These are phyloP conservation scores for Phaseolus coccineus DNA, from an alignment of 331 rosid species.

Conservation along the genomic window DNA sequence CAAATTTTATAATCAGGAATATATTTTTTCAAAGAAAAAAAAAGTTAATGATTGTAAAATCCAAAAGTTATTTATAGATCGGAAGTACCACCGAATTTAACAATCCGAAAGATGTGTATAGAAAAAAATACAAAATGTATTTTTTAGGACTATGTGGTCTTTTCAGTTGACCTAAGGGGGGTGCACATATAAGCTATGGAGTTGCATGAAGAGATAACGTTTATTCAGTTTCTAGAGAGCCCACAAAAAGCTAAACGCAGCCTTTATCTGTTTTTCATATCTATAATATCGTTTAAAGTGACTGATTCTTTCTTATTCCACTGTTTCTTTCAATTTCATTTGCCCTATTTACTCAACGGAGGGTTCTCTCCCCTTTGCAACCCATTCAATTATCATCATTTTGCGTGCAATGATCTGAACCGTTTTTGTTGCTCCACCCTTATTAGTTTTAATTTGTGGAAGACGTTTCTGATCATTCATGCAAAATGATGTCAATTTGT, in stretches of 20 bases:
- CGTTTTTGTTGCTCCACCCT: background rate
- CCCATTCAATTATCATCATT: slow-evolving; percentile 42
- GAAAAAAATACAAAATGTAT: too few relatives aligned
- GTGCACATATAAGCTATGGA: too few relatives aligned
- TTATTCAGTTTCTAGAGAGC: background rate
- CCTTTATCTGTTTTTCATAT: too few relatives aligned
- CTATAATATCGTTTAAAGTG: background rate
- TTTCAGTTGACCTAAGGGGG: too few relatives aligned
- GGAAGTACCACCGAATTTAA: too few relatives aligned
- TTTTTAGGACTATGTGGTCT: too few relatives aligned
- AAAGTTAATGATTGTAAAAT: too few relatives aligned
- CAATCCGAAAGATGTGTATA: too few relatives aligned
- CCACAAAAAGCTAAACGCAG: background rate
- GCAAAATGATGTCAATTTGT: slow-evolving; percentile 48
- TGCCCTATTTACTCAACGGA: background rate
- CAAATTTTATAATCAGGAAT: too few relatives aligned
- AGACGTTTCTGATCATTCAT: slow-evolving; percentile 40
- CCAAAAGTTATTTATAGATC: too few relatives aligned
- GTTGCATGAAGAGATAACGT: too few relatives aligned
- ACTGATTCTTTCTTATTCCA: background rate
- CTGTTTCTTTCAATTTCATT: background rate
- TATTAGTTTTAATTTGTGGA: background rate
- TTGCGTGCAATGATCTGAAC: slow-evolving; percentile 51
- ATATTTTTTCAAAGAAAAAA: too few relatives aligned
- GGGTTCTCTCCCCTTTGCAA: background rate